Conservation (phyloP, 306 rosid species). For the Aeschynomene evenia region DNA sequence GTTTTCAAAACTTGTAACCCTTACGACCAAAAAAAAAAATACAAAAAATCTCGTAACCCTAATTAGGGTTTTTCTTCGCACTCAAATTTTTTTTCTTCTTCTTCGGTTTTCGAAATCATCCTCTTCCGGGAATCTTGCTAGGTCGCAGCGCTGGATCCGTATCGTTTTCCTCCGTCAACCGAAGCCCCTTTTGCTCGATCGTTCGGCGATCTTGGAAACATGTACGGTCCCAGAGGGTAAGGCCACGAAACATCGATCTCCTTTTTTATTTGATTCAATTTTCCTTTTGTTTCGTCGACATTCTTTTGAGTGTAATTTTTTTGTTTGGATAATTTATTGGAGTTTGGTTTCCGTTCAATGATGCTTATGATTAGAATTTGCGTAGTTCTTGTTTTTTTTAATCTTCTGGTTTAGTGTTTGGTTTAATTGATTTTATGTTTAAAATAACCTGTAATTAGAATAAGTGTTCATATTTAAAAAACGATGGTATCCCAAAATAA, state of each 20-base stretch:
- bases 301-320: background rate
- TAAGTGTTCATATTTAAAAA: too few species aligned
- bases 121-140: background rate
- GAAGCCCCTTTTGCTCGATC: conserved; percentile 34
- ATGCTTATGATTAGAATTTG: conserved; percentile 3
- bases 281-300: background rate
- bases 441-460: too few species aligned
- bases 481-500: too few species aligned
- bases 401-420: too few species aligned
- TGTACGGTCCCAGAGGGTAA: conserved; percentile 45
- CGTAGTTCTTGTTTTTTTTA: too few species aligned
- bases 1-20: conserved; percentile 17
- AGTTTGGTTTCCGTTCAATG: background rate
- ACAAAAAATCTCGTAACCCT: conserved; percentile 25
- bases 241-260: background rate
- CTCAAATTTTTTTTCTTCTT: background rate
- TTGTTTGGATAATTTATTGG: background rate
- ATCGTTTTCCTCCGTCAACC: conserved; percentile 37
- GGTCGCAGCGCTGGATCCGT: conserved; percentile 40
- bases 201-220: conserved; percentile 31
- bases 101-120: background rate
- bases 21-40: too few species aligned
- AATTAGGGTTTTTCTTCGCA: conserved; percentile 35
- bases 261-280: background rate
- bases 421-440: too few species aligned